These are phyloP conservation scores for Beauveria asiatica DNA, from an alignment of 2,329 filamentous ascomycete genomes.

Conservation along the genomic window DNA sequence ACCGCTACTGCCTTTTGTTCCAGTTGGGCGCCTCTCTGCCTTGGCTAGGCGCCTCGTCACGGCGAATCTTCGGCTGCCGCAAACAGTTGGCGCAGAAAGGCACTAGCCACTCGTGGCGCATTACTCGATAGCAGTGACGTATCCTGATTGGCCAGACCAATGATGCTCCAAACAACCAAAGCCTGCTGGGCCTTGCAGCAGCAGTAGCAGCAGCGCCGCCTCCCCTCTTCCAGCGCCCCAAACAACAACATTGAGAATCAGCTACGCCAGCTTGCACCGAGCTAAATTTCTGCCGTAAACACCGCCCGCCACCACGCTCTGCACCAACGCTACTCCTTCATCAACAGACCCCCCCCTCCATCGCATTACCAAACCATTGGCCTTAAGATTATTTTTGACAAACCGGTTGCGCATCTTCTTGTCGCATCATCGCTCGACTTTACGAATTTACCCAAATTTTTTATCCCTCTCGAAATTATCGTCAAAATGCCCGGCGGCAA, in stretches of 20 bases:
- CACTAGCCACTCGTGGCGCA: conserved; percentile 12
- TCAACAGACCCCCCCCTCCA: conserved; percentile 6
- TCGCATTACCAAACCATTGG: background rate
- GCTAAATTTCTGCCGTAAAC: conserved; percentile 14
- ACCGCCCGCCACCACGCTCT: conserved; percentile 10
- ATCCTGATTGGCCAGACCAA: background rate
- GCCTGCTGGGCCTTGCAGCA: conserved; percentile 4
- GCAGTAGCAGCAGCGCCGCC: background rate
- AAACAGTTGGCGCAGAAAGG: conserved; percentile 1
- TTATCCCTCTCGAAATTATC: conserved; percentile 7
- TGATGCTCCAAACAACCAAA: background rate
- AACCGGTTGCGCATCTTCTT: background rate
- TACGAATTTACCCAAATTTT: conserved; percentile 2
- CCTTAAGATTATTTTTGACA: background rate
- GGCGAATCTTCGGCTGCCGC: conserved; percentile 8
- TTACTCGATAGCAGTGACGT: background rate
- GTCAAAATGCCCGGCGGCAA: conserved; percentile 71
- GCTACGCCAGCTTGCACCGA: background rate
- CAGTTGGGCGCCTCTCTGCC: background rate
- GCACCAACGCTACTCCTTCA: conserved; percentile 10
- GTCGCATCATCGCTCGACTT: background rate
- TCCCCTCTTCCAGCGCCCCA: background rate
- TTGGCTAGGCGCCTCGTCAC: background rate
- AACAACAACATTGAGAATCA: conserved; percentile 12
- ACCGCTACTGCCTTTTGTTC: background rate